These are phyloP conservation scores for Triticum aestivum DNA, from an alignment of 176 grass and related monocot species.

Conservation along the genomic window DNA sequence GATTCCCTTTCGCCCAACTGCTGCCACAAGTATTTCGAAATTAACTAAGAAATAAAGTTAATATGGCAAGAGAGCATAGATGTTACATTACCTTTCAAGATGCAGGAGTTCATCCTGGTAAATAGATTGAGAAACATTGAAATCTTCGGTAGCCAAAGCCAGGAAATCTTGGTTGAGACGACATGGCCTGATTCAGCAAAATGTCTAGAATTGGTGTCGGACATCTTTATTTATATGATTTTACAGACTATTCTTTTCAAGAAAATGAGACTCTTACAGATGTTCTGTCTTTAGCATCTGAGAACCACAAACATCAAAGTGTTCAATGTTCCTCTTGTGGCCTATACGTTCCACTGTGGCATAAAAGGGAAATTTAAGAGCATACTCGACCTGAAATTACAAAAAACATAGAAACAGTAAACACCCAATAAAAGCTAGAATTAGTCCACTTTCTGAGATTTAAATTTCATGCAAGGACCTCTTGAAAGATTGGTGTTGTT, in stretches of 20 bases:
- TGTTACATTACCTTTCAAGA: slow-evolving; percentile 53
- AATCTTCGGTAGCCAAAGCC: slow-evolving; percentile 46
- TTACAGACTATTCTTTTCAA: neutral
- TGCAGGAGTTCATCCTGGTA: slow-evolving; percentile 58
- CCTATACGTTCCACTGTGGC: slow-evolving; percentile 63
- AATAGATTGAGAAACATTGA: slow-evolving; percentile 46
- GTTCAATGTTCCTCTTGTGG: slow-evolving; percentile 78
- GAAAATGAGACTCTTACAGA: slow-evolving; percentile 35
- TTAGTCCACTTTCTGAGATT: neutral
- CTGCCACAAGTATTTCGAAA: neutral
- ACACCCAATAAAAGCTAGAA: neutral
- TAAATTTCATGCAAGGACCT: slow-evolving; percentile 40
- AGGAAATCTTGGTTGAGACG: slow-evolving; percentile 41
- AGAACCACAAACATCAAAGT: slow-evolving; percentile 32
- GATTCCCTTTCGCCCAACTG: slow-evolving; percentile 69
- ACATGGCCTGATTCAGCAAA: slow-evolving; percentile 42
- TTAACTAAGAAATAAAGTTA: neutral
- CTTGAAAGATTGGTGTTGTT: neutral
- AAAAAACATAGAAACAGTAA: neutral
- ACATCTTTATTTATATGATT: neutral
- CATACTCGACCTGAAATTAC: slow-evolving; percentile 58
- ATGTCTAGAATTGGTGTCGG: neutral
- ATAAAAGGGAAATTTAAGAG: slow-evolving; percentile 66
- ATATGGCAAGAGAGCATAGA: neutral
- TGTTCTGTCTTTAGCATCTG: slow-evolving; percentile 48